Evolutionary conservation across 176 grass and related monocot species (phyloP).

Genomic region (Leersia perrieri): DNA sequence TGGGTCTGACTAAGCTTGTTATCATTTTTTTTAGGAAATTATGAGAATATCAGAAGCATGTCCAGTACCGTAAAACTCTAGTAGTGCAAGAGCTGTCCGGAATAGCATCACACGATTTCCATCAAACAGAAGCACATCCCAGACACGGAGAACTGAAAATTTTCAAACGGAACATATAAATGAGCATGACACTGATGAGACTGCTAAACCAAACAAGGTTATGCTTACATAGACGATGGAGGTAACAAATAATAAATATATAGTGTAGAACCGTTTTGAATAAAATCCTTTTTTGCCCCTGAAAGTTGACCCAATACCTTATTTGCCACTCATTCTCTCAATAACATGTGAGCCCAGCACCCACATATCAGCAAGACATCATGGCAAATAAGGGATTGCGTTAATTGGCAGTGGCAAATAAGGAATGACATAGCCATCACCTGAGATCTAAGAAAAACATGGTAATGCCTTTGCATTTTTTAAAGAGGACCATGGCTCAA

Average conservation of each 20-base stretch:
- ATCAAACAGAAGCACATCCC: conserved; percentile 93
- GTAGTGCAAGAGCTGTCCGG: conserved; percentile 74
- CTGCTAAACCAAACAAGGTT: conserved; percentile 5
- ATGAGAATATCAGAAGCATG: conserved; percentile 14
- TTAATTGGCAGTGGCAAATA: no score
- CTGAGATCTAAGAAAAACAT: conserved; percentile 14
- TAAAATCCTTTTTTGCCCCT: no score
- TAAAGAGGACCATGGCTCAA: not conserved
- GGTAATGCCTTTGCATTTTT: conserved; percentile 8
- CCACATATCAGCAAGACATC: no score
- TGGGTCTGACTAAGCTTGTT: conserved; percentile 15
- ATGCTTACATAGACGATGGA: not conserved
- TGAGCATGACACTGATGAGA: not conserved
- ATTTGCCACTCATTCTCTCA: no score
- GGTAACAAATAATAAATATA: conserved; percentile 12
- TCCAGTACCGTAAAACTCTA: conserved; percentile 93
- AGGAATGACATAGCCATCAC: not conserved
- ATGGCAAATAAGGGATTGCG: no score
- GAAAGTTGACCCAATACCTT: no score
- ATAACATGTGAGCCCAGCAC: no score
- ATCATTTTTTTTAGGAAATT: conserved; percentile 13
- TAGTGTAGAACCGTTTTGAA: conserved; percentile 1
- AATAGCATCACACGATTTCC: conserved; percentile 95
- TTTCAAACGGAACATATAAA: conserved; percentile 29
- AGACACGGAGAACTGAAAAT: conserved; percentile 93